Conservation (phyloP, 2,329 filamentous ascomycete species). For the Geoglossum cookeanum region DNA sequence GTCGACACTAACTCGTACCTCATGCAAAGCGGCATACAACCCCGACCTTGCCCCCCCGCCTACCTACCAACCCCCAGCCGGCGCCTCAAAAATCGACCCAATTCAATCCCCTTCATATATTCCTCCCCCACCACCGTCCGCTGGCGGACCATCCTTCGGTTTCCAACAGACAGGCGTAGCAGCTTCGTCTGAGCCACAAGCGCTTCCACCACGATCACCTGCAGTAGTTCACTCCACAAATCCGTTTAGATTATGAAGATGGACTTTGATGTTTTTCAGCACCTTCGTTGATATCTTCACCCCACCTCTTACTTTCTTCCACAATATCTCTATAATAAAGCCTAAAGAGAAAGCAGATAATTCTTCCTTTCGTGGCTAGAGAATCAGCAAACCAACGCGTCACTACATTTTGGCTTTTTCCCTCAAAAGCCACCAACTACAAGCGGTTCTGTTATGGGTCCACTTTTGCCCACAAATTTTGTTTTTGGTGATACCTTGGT, state of each 20-base stretch:
- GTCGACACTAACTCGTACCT: not conserved
- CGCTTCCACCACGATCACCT: not conserved
- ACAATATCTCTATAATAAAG: not conserved
- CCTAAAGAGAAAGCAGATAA: too few relatives aligned
- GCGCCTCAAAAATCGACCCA: constrained; percentile 34
- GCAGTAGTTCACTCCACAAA: not conserved
- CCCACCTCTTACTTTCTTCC: not conserved
- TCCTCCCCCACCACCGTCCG: not conserved
- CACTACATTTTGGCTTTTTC: too few relatives aligned
- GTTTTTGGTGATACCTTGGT: too few relatives aligned
- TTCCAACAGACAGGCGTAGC: not conserved
- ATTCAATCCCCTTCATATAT: constrained; percentile 18
- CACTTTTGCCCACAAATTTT: too few relatives aligned
- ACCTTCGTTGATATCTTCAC: not conserved
- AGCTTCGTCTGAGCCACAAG: not conserved
- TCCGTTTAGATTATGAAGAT: not conserved
- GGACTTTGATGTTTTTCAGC: not conserved
- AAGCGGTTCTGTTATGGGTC: too few relatives aligned
- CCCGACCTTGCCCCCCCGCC: not conserved
- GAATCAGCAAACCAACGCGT: too few relatives aligned
- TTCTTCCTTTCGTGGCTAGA: too few relatives aligned
- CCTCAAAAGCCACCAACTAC: too few relatives aligned
- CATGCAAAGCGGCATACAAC: constrained; percentile 3
- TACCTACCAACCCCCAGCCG: constrained; percentile 21
- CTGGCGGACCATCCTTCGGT: not conserved